A percentile compares a stretch with the other conserved stretches of the same genome.
phyloP scores from a whole-genome alignment of 1,139 yeast genomes.

The Yamadazyma triangularis region DNA sequence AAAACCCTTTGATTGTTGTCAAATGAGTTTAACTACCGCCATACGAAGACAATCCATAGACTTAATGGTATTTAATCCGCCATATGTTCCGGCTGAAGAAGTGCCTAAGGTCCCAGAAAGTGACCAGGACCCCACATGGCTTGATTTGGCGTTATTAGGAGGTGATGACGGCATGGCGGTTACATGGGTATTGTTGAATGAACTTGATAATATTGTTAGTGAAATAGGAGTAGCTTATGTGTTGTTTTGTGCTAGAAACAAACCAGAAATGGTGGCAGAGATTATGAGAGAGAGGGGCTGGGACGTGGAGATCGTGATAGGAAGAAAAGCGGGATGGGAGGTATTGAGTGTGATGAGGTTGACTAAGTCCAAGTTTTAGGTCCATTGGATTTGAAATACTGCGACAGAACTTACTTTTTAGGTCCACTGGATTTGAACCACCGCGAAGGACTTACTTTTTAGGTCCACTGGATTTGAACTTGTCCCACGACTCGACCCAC shows the following conservation, averaged over 20 bases:
- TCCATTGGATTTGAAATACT: too few species aligned
- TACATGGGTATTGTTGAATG: conserved; percentile 58
- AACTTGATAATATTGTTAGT: conserved; percentile 45
- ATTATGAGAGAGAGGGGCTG: conserved; percentile 51
- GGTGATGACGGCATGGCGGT: conserved; percentile 88
- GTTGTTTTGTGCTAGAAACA: conserved; percentile 80
- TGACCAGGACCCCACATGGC: conserved; percentile 57
- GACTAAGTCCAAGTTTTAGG: too few species aligned
- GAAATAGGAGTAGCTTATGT: conserved; percentile 72
- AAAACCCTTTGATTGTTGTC: conserved; percentile 46
- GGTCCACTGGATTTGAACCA: too few species aligned
- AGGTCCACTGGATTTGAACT: too few species aligned
- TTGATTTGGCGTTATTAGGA: conserved; percentile 85
- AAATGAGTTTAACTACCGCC: conserved; percentile 53
- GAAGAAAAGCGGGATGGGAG: conserved; percentile 94
- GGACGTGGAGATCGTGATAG: conserved; percentile 47
- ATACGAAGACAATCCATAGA: conserved; percentile 53
- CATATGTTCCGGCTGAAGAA: conserved; percentile 85
- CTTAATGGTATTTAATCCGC: conserved; percentile 83
- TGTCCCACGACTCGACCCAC: too few species aligned
- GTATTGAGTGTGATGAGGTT: too few species aligned
- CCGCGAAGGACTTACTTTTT: too few species aligned
- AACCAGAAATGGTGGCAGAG: conserved; percentile 57
- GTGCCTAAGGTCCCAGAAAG: conserved; percentile 53
- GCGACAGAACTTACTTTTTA: too few species aligned